phyloP scores from a whole-genome alignment of 306 rosid genomes.

The Arachis stenosperma region DNA sequence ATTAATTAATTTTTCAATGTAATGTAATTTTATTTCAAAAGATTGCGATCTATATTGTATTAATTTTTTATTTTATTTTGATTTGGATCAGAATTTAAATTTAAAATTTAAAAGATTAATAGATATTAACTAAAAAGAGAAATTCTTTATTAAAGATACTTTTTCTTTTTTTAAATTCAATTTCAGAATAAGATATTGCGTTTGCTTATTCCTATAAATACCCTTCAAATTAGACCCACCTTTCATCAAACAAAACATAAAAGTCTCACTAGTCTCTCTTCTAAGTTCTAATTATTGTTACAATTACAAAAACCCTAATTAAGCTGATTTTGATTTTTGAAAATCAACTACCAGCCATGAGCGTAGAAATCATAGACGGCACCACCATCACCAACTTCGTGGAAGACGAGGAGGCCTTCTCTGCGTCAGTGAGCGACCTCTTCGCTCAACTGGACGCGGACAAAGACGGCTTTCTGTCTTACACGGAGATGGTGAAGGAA shows the following conservation, averaged over 20 bases:
- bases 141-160: no score
- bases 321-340: neutral
- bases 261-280: neutral
- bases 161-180: no score
- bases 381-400: conserved; percentile 56
- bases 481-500: conserved; percentile 65
- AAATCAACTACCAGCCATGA: conserved; percentile 38
- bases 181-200: no score
- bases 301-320: no score
- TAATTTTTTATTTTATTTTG: no score
- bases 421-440: conserved; percentile 30
- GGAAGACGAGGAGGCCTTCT: conserved; percentile 63
- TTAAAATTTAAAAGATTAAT: no score
- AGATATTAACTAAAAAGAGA: no score
- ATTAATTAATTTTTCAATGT: no score
- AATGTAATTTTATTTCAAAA: no score
- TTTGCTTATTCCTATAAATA: no score
- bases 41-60: no score
- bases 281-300: neutral
- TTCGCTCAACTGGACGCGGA: conserved; percentile 52
- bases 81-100: no score
- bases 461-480: conserved; percentile 55
- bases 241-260: neutral
- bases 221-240: neutral
- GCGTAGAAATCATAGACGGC: conserved; percentile 58